Conservation (phyloP, 805 yeast genomes). For the Deakozyma indianensis region DNA sequence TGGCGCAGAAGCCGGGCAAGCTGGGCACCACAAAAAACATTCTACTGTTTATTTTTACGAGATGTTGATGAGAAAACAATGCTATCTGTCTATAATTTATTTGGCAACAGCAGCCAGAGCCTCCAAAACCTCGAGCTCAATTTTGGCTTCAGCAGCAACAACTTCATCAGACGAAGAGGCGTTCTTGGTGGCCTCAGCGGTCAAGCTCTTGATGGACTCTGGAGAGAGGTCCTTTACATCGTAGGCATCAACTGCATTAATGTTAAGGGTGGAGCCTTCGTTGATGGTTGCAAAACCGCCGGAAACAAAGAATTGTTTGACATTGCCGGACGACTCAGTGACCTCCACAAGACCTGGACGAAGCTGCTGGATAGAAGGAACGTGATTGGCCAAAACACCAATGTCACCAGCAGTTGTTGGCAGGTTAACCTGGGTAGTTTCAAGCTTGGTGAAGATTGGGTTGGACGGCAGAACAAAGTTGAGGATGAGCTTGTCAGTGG, state of each 20-base stretch:
- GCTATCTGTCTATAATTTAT: too few relatives aligned
- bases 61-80: too few relatives aligned
- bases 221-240: slow-evolving; percentile 77
- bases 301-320: slow-evolving; percentile 73
- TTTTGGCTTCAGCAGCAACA: slow-evolving; percentile 86
- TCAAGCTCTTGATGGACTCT: slow-evolving; percentile 59
- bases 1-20: too few relatives aligned
- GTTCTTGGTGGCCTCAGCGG: slow-evolving; percentile 91
- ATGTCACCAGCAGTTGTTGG: slow-evolving; percentile 93
- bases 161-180: slow-evolving; percentile 67
- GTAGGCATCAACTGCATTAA: slow-evolving; percentile 92
- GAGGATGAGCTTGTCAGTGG: slow-evolving; percentile 64
- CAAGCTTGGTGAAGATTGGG: slow-evolving; percentile 11
- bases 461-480: slow-evolving; percentile 79
- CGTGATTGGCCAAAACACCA: slow-evolving; percentile 96
- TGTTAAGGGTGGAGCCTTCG: slow-evolving; percentile 81
- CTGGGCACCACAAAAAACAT: too few relatives aligned
- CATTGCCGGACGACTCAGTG: slow-evolving; percentile 59
- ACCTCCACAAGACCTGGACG: slow-evolving; percentile 92
- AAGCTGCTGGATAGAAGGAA: slow-evolving; percentile 92
- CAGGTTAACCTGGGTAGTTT: slow-evolving; percentile 67
- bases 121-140: slow-evolving; percentile 92
- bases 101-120: slow-evolving; percentile 75
- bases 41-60: too few relatives aligned
- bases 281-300: slow-evolving; percentile 96